Conservation (phyloP, 169 alveolate species). For the Plasmodium gonderi region DNA sequence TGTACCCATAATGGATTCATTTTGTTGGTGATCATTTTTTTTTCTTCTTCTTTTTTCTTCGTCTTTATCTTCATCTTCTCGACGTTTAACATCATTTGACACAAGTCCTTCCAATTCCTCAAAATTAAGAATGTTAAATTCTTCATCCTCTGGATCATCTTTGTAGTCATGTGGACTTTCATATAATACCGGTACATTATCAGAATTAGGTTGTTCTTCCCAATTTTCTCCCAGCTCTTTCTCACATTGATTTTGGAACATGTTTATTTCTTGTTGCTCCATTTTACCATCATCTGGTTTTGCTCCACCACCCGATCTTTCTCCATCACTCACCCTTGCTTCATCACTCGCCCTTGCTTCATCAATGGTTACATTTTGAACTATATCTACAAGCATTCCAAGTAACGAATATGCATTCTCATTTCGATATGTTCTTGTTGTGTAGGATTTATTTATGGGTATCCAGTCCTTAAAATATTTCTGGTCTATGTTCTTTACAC, state of each 20-base stretch:
- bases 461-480: constrained; percentile 16
- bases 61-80: neutral
- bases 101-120: neutral
- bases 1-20: neutral
- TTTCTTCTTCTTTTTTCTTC: neutral
- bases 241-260: too few species aligned
- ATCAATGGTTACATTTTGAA: constrained; percentile 7
- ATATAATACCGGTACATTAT: neutral
- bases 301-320: neutral
- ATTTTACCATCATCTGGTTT: too few species aligned
- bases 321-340: neutral
- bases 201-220: too few species aligned
- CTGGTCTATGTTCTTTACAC: neutral
- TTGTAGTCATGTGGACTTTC: neutral
- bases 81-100: neutral
- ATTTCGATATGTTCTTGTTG: constrained; percentile 27
- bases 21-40: neutral
- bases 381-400: neutral
- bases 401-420: neutral
- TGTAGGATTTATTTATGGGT: constrained; percentile 46
- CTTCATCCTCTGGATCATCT: neutral
- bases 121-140: neutral
- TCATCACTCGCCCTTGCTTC: neutral
- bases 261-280: too few species aligned
- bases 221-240: too few species aligned